A percentile compares a stretch with the other conserved stretches of the same genome.
These are phyloP conservation scores for Colletotrichum graminicola DNA, from an alignment of 2,329 filamentous ascomycete species.

Conservation along the genomic window DNA sequence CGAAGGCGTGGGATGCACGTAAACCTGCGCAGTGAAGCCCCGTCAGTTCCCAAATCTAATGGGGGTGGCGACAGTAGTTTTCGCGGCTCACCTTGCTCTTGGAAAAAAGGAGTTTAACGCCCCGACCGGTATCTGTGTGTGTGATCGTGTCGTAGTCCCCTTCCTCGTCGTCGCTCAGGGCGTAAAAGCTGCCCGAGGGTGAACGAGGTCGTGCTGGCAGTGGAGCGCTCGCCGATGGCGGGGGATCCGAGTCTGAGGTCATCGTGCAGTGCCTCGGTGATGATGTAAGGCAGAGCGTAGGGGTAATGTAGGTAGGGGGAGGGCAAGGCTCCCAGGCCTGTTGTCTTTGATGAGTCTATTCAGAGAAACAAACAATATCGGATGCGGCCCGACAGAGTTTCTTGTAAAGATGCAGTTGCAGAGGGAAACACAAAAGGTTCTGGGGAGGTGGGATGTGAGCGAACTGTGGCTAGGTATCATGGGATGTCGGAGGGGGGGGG, in stretches of 20 bases:
- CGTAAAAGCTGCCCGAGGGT: constrained; percentile 90
- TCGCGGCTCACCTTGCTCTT: constrained; percentile 85
- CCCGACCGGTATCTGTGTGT: constrained; percentile 79
- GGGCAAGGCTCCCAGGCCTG: constrained; percentile 24
- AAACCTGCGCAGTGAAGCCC: constrained; percentile 72
- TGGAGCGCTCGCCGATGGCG: constrained; percentile 36
- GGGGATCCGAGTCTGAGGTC: constrained; percentile 43
- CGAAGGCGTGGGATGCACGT: constrained; percentile 93
- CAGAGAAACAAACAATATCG: constrained; percentile 12
- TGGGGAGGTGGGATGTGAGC: constrained; percentile 30
- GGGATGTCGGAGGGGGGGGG: constrained; percentile 23
- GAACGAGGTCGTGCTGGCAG: constrained; percentile 65
- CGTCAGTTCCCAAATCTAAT: constrained; percentile 21
- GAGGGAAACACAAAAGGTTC: constrained; percentile 9
- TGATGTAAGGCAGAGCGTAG: constrained; percentile 23
- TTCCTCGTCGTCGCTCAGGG: constrained; percentile 96
- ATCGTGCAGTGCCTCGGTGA: constrained; percentile 28
- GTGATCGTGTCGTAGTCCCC: constrained; percentile 95
- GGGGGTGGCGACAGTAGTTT: constrained; percentile 28
- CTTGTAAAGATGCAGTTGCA: neutral
- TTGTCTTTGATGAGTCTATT: constrained; percentile 25
- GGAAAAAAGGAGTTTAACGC: constrained; percentile 93
- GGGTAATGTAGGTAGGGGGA: neutral
- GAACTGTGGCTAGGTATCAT: constrained; percentile 37
- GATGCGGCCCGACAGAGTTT: constrained; percentile 20